Evolutionary conservation across 148 eudicot species (phyloP).

Genomic region (Chenopodium formosanum): DNA sequence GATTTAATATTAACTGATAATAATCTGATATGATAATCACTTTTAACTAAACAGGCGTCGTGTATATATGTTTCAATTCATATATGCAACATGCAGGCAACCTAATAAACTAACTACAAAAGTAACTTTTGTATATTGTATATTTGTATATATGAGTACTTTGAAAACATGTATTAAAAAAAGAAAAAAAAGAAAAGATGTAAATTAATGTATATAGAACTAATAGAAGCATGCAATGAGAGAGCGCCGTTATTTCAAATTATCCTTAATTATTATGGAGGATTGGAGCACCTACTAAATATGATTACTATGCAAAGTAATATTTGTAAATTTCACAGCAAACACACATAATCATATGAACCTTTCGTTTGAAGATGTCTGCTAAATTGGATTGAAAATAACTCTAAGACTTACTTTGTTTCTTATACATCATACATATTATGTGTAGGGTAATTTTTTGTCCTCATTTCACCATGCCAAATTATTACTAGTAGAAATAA

Average conservation of each 20-base stretch:
- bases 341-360: neutral
- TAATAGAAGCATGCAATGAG: too few species aligned
- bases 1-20: too few species aligned
- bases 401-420: neutral
- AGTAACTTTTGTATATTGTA: too few species aligned
- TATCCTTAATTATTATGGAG: neutral
- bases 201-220: too few species aligned
- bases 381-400: neutral
- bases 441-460: neutral
- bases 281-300: neutral
- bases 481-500: neutral
- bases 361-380: slow-evolving; percentile 7
- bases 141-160: too few species aligned
- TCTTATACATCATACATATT: neutral
- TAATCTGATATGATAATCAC: too few species aligned
- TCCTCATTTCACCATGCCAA: neutral
- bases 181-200: too few species aligned
- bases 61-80: too few species aligned
- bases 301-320: slow-evolving; percentile 3
- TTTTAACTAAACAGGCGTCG: too few species aligned
- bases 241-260: neutral
- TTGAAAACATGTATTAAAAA: too few species aligned
- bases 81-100: too few species aligned
- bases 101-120: too few species aligned
- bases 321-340: neutral